Evolutionary conservation across 1,284 basidiomycete genomes (phyloP).

Genomic region (Leccinum subatratum): DNA sequence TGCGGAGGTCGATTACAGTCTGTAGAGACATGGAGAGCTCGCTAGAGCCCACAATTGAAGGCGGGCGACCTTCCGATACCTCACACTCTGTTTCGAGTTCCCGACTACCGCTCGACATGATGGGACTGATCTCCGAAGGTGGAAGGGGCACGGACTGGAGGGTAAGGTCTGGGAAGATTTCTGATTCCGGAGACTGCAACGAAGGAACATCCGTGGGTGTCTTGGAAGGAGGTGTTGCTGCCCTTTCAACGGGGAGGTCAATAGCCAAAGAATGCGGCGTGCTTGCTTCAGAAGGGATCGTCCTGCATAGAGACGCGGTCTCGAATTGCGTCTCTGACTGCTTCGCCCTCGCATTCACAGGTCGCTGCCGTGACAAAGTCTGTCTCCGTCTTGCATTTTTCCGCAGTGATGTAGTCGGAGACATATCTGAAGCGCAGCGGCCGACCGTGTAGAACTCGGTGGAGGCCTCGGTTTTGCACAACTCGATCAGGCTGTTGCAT

Average conservation of each 20-base stretch:
- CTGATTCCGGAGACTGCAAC: constrained; percentile 30
- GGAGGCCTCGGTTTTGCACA: constrained; percentile 39
- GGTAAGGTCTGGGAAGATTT: constrained; percentile 21
- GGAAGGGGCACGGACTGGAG: constrained; percentile 42
- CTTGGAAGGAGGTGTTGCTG: constrained; percentile 29
- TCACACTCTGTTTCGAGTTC: constrained; percentile 26
- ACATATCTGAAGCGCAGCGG: constrained; percentile 33
- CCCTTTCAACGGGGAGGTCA: constrained; percentile 25
- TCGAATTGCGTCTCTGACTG: constrained; percentile 47
- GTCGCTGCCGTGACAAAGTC: constrained; percentile 50
- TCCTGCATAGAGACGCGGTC: constrained; percentile 45
- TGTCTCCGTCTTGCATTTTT: constrained; percentile 48
- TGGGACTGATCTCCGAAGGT: constrained; percentile 36
- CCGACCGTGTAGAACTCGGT: constrained; percentile 48
- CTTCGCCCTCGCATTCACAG: constrained; percentile 39
- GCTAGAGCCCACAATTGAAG: constrained; percentile 21
- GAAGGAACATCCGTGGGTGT: constrained; percentile 30
- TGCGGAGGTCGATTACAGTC: constrained; percentile 25
- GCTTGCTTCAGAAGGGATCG: constrained; percentile 38
- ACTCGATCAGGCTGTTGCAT: constrained; percentile 43
- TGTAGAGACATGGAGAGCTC: constrained; percentile 26
- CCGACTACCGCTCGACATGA: constrained; percentile 21
- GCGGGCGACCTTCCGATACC: constrained; percentile 9
- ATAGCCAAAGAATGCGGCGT: constrained; percentile 36
- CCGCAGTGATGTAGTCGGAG: constrained; percentile 46